phyloP scores from a whole-genome alignment of 305 asterid species.

The Nicotiana rustica region DNA sequence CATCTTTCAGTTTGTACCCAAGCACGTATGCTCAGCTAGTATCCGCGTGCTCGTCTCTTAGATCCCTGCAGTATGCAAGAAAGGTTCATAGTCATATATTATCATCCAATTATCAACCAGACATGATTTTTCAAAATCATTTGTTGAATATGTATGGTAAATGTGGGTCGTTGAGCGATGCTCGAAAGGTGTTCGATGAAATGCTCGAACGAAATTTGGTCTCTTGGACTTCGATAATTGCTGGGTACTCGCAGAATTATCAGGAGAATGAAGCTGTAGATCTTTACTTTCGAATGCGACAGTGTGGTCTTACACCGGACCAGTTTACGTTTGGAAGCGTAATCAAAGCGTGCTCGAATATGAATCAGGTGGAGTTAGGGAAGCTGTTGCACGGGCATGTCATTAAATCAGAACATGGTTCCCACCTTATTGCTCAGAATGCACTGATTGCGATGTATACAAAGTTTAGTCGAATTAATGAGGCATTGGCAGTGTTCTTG shows the following conservation, averaged over 20 bases:
- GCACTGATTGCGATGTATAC: slow-evolving; percentile 77
- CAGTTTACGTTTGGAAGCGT: slow-evolving; percentile 75
- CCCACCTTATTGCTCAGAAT: slow-evolving; percentile 69
- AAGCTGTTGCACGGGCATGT: slow-evolving; percentile 69
- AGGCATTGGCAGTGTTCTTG: slow-evolving; percentile 57
- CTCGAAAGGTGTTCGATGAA: slow-evolving; percentile 64
- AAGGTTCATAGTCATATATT: slow-evolving; percentile 56
- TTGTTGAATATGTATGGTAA: slow-evolving; percentile 79
- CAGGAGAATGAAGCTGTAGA: slow-evolving; percentile 58
- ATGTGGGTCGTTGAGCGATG: slow-evolving; percentile 67
- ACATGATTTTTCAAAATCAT: slow-evolving; percentile 73
- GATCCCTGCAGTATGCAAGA: slow-evolving; percentile 57
- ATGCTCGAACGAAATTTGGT: slow-evolving; percentile 73
- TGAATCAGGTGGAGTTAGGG: slow-evolving; percentile 53
- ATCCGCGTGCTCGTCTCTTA: slow-evolving; percentile 64
- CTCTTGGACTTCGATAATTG: slow-evolving; percentile 75
- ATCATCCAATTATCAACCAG: slow-evolving; percentile 55
- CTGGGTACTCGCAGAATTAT: slow-evolving; percentile 67
- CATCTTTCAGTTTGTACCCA: slow-evolving; percentile 47
- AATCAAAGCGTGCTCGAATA: slow-evolving; percentile 65
- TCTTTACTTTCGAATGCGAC: slow-evolving; percentile 62
- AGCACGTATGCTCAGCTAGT: slow-evolving; percentile 64
- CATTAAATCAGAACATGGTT: slow-evolving; percentile 61
- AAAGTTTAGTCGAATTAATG: slow-evolving; percentile 52
- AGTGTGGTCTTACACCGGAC: slow-evolving; percentile 56